Base-by-base conservation (phyloP, 202 grass and related monocot genomes). In the Carex arenaria region DNA sequence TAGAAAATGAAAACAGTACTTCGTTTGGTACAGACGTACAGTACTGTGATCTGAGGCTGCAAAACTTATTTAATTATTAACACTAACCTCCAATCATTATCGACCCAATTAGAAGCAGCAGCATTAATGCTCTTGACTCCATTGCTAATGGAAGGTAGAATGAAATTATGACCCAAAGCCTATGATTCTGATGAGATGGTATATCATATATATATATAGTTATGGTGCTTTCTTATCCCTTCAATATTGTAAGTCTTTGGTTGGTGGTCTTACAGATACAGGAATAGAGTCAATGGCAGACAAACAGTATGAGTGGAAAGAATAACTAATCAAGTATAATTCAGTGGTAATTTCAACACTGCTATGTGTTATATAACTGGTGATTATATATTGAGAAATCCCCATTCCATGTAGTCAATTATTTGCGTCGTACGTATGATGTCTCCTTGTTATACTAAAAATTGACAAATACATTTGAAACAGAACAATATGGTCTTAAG, bases 51-150 rank as follows among this genome's bases (percentile, higher is more conserved):
- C 34, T 12, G 45, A 73, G 9, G 1, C 20, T 53, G 20, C 70
- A 74, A 7, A 66, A 54, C 22, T 67, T 51, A 34, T 53, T 66
- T 82, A 68, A 45, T 63, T 64, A 7, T 49, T 49, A 11, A 49
- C 78, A 68, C 80, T 82, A 19, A 82, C 80, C 80, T 82, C 63
- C 80, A 34, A 82, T 82, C 80, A 82, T 82, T 22, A 82, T 31
- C 7, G 15, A 77, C 53, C 51, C 73, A 32, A 28, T 65, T 17
- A 82, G 63, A 7, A 82, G 80, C 22, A 82, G 80, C 13, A 68
- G n/a, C n/a, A 82, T 5, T 7, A 56, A 34, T 67, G 26, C 63
- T 68, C 64, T 67, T n/a, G 80, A 67, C 1, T 68, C 63, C 80
- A 82, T 66, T 53, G 80, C 45, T 67, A 49, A 53, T 68, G 14